phyloP scores from a whole-genome alignment of 805 yeast genomes.

The Saccharomycopsis schoenii region DNA sequence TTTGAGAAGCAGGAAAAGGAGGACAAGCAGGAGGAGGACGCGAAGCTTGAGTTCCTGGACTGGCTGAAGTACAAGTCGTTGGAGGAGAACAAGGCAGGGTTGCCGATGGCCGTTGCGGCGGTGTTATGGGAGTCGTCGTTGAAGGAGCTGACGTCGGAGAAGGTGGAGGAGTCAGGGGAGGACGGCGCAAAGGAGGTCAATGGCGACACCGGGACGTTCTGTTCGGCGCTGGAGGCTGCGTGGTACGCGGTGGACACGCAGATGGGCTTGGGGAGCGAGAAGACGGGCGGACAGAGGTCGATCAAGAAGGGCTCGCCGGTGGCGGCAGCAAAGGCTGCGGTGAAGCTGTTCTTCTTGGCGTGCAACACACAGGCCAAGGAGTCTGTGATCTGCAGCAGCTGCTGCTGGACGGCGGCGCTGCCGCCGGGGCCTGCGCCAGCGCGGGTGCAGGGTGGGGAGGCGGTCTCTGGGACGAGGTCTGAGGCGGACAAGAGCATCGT shows the following conservation, averaged over 20 bases:
- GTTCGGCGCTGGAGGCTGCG: neutral
- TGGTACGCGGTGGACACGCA: too few relatives aligned
- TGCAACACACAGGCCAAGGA: constrained; percentile 13
- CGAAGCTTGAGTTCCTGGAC: neutral
- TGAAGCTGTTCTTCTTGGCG: constrained; percentile 16
- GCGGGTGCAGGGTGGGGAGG: too few relatives aligned
- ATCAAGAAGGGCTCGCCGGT: neutral
- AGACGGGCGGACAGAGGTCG: neutral
- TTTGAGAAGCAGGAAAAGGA: constrained; percentile 7
- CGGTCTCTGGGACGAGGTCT: neutral
- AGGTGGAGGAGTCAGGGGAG: constrained; percentile 12
- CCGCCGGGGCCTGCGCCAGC: too few relatives aligned
- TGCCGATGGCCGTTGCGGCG: too few relatives aligned
- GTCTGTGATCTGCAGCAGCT: constrained; percentile 1
- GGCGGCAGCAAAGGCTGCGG: neutral
- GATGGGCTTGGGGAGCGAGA: neutral
- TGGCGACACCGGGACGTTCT: neutral
- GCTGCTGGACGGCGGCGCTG: neutral
- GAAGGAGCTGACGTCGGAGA: constrained; percentile 10
- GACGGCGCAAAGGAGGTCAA: constrained; percentile 5
- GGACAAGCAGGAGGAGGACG: constrained; percentile 8
- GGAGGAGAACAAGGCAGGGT: neutral
- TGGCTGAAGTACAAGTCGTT: neutral
- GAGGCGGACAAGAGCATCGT: neutral
- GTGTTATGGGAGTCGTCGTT: neutral